phyloP scores from a whole-genome alignment of 441 rosid genomes.

The Arabidopsis lyrata region DNA sequence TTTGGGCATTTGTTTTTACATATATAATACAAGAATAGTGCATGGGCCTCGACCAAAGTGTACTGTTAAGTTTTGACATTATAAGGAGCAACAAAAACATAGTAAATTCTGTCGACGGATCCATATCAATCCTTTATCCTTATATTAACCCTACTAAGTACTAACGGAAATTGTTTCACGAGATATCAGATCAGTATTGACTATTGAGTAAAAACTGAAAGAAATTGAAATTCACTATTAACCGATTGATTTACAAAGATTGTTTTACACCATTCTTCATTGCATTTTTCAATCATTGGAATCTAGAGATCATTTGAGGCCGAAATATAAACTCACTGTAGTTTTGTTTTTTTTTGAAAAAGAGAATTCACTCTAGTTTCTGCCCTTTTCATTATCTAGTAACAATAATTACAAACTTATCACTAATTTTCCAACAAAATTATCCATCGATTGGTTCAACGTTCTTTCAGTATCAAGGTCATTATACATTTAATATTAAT shows the following conservation, averaged over 20 bases:
- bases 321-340: not conserved
- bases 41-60: slow-evolving; percentile 11
- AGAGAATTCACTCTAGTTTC: not conserved
- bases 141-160: not conserved
- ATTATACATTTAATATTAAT: not conserved
- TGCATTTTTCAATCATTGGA: not conserved
- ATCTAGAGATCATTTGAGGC: not conserved
- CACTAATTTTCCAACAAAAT: not conserved
- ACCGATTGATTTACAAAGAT: slow-evolving; percentile 1
- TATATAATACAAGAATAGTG: not conserved
- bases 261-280: not conserved
- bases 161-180: not conserved
- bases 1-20: slow-evolving; percentile 1
- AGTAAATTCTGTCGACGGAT: not conserved
- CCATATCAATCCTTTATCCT: slow-evolving; percentile 6
- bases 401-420: not conserved
- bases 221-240: not conserved
- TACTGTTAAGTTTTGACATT: too few relatives aligned
- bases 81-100: not conserved
- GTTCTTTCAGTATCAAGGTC: not conserved
- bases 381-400: not conserved
- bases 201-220: not conserved
- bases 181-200: not conserved
- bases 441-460: not conserved
- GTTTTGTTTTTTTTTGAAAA: too few relatives aligned